Evolutionary conservation across 192 early-diverging fungal genomes (phyloP).

Genomic region (Backusella parvicylindrica): DNA sequence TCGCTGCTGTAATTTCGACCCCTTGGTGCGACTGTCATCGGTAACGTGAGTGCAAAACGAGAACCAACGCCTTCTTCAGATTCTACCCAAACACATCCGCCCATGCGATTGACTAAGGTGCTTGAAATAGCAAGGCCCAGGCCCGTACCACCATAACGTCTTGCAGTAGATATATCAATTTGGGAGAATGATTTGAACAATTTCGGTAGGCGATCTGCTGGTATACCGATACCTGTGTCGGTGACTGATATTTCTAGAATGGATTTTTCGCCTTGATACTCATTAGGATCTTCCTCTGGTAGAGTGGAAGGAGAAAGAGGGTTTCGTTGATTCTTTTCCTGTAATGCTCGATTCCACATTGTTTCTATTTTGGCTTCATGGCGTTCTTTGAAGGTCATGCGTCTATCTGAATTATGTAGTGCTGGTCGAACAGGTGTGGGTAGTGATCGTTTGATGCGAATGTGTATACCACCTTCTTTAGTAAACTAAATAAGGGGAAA

Average conservation of each 20-base stretch:
- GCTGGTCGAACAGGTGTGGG: slow-evolving; percentile 17
- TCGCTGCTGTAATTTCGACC: slow-evolving; percentile 1
- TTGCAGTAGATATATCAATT: slow-evolving; percentile 57
- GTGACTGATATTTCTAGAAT: slow-evolving; percentile 37
- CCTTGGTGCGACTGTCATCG: slow-evolving; percentile 26
- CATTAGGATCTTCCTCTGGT: background rate
- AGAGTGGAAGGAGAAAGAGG: slow-evolving; percentile 3
- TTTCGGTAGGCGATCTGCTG: slow-evolving; percentile 47
- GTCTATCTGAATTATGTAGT: background rate
- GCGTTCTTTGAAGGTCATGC: slow-evolving; percentile 25
- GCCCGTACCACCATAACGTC: slow-evolving; percentile 58
- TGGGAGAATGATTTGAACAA: slow-evolving; percentile 65
- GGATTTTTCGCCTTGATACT: slow-evolving; percentile 11
- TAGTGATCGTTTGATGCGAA: slow-evolving; percentile 29
- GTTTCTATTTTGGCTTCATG: slow-evolving; percentile 35
- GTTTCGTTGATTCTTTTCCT: slow-evolving; percentile 6
- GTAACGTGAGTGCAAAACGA: slow-evolving; percentile 46
- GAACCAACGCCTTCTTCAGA: slow-evolving; percentile 50
- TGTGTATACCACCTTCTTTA: slow-evolving; percentile 29
- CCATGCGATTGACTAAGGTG: slow-evolving; percentile 58
- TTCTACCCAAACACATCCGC: slow-evolving; percentile 58
- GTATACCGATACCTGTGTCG: slow-evolving; percentile 65
- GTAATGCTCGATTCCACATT: slow-evolving; percentile 23
- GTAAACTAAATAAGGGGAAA: slow-evolving; percentile 26
- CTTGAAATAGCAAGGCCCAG: slow-evolving; percentile 65